Evolutionary conservation across 1,284 basidiomycete species (phyloP).

Genomic region (Sutorius eximius): DNA sequence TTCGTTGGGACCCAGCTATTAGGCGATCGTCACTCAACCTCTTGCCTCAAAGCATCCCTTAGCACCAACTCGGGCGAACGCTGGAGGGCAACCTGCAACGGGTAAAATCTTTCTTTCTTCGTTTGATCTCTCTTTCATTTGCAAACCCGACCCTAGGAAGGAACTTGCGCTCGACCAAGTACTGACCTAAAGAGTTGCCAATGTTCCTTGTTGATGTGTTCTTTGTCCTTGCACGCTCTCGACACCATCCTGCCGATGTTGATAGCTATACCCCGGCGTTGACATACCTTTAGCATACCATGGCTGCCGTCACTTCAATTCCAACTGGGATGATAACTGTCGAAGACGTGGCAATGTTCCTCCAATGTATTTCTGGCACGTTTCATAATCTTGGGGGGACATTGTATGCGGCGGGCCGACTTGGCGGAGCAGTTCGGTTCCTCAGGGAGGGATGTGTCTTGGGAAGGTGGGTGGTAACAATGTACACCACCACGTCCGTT

Average conservation of each 20-base stretch:
- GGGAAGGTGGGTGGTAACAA: constrained; percentile 47
- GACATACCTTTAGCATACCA: constrained; percentile 48
- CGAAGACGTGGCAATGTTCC: constrained; percentile 50
- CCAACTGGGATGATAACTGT: neutral
- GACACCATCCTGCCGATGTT: constrained; percentile 45
- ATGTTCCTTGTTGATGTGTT: constrained; percentile 59
- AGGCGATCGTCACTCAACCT: too few relatives aligned
- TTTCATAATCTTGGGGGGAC: constrained; percentile 64
- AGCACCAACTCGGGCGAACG: too few relatives aligned
- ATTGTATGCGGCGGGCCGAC: constrained; percentile 59
- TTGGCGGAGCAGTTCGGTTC: constrained; percentile 65
- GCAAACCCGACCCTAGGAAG: constrained; percentile 22
- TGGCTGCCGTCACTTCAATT: constrained; percentile 34
- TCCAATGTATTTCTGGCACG: constrained; percentile 66
- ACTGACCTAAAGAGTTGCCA: constrained; percentile 38
- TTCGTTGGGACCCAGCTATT: too few relatives aligned
- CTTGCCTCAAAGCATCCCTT: too few relatives aligned
- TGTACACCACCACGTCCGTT: constrained; percentile 11
- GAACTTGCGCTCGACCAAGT: constrained; percentile 11
- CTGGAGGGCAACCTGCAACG: constrained; percentile 25
- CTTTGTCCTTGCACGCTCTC: constrained; percentile 56
- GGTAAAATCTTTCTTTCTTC: constrained; percentile 26
- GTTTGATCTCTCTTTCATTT: neutral
- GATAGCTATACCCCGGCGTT: constrained; percentile 53
- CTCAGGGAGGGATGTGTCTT: constrained; percentile 58